Percentiles rank a stretch among this genome's conserved stretches.
Evolutionary conservation across 108 stramenopile species (phyloP).

Genomic region (Fragilaria crotonensis): DNA sequence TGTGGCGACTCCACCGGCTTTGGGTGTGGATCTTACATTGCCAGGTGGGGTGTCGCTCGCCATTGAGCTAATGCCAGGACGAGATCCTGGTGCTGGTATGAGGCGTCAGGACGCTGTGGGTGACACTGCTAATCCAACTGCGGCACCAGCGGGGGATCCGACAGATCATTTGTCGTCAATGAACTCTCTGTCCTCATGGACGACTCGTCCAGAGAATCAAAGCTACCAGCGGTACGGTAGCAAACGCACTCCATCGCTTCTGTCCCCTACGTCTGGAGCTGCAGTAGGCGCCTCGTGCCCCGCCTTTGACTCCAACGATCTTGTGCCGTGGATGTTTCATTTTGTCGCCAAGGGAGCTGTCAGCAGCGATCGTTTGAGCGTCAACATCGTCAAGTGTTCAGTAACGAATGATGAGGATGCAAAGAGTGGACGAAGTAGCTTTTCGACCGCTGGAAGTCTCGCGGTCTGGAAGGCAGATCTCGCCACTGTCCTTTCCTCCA

Average conservation of each 20-base stretch:
- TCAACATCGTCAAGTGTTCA: conserved; percentile 50
- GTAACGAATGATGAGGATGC: conserved; percentile 41
- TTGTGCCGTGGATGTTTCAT: conserved; percentile 74
- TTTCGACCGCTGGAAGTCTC: conserved; percentile 57
- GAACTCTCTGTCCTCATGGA: conserved; percentile 64
- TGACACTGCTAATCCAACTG: neutral
- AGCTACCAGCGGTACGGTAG: conserved; percentile 10
- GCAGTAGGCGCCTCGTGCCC: conserved; percentile 1
- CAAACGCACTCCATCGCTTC: conserved; percentile 1
- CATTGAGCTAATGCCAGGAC: conserved; percentile 71
- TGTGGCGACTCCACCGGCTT: conserved; percentile 76
- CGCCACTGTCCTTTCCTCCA: neutral
- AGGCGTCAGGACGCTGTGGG: conserved; percentile 6
- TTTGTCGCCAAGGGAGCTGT: conserved; percentile 57
- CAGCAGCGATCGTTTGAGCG: conserved; percentile 45
- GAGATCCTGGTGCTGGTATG: conserved; percentile 48
- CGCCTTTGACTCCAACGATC: conserved; percentile 64
- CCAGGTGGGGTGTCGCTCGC: conserved; percentile 75
- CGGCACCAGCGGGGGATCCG: neutral
- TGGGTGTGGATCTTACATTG: conserved; percentile 72
- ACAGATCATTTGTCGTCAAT: conserved; percentile 13
- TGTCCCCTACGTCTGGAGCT: conserved; percentile 10
- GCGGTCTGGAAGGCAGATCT: conserved; percentile 58
- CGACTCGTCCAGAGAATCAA: conserved; percentile 25
- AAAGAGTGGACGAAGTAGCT: conserved; percentile 28